Evolutionary conservation across 106 monocot genomes (phyloP), one percentile per base, ranked within the genome.

Genomic region (Agapanthus africanus): DNA sequence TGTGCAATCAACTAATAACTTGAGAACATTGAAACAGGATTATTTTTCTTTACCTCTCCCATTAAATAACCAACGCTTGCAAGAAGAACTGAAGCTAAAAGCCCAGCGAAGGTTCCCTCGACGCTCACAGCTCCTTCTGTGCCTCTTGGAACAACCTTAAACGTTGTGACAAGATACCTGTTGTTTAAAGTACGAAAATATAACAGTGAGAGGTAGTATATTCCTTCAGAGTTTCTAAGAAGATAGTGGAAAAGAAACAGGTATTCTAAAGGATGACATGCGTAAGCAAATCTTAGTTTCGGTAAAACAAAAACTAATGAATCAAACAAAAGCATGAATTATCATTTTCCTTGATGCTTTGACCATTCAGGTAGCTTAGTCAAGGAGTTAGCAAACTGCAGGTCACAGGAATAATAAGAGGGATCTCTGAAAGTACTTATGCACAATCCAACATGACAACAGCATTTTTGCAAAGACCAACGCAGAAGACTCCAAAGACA

Each of bases 101-200:
- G 74, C 63, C 97, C 97, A 76, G 88, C 88, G 54, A 89, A 21
- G 11, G 97, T 89, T 36, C 97, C 97, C 68, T 97, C 97, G 47
- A 85, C 54, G 52, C 97, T 97, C 33, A 97, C 74, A 56, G 91
- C 97, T 25, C 97, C 97, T 85, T 97, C 97, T 50, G 97, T 97
- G 51, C 97, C 97, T 71, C 87, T 84, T 69, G 97, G 91, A 41
- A 97, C 97, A 30, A 82, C 82, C 84, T 91, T 86, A 36, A 97
- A 79, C 64, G 78, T 91, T 65, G 97, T 97, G 34, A 84, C 86
- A 31, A 97, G 76, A 67, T 97, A 97, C 59, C 97, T 97, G 77
- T 59, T 72, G 49, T n/a, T n/a, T n/a, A n/a, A 66, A 78, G 61
- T 4, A 36, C 61, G 9, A 61, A 61, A 61, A 61, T 36, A 61